Percentiles rank a stretch among this genome's conserved stretches.
phyloP scores from a whole-genome alignment of 1,139 yeast genomes.

The Debaryomyces nepalensis region DNA sequence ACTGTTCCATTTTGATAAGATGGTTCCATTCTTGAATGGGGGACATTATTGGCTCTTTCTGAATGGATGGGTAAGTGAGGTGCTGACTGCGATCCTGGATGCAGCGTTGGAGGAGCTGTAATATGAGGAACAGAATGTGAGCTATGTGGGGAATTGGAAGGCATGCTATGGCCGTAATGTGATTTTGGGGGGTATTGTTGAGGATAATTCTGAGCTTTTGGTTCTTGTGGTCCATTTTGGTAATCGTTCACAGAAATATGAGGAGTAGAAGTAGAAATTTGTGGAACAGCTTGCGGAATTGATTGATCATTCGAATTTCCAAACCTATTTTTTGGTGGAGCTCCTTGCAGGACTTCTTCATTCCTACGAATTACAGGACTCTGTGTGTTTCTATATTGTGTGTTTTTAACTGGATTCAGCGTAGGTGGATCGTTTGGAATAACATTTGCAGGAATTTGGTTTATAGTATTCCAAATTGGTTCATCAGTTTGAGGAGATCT shows the following conservation, averaged over 20 bases:
- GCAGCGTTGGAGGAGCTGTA: neutral
- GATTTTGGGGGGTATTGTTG: too few species aligned
- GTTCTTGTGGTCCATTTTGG: neutral
- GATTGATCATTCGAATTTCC: neutral
- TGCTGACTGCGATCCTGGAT: conserved; percentile 3
- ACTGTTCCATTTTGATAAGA: neutral
- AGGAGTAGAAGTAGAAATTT: neutral
- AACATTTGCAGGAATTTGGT: too few species aligned
- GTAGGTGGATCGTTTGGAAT: too few species aligned
- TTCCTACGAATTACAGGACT: too few species aligned
- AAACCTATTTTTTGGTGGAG: too few species aligned
- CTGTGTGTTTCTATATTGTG: too few species aligned
- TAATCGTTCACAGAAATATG: neutral
- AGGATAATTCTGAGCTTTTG: conserved; percentile 1
- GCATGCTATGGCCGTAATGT: too few species aligned
- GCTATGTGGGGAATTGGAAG: neutral
- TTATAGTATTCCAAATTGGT: neutral
- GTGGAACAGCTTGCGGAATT: neutral
- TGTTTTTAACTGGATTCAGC: too few species aligned
- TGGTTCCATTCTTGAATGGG: too few species aligned
- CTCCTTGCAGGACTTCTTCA: too few species aligned
- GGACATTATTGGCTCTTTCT: too few species aligned
- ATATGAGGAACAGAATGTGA: conserved; percentile 2
- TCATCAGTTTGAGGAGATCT: neutral
- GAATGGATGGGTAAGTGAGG: conserved; percentile 1